phyloP scores from a whole-genome alignment of 1,139 yeast genomes.

The Taiozyma sp. region DNA sequence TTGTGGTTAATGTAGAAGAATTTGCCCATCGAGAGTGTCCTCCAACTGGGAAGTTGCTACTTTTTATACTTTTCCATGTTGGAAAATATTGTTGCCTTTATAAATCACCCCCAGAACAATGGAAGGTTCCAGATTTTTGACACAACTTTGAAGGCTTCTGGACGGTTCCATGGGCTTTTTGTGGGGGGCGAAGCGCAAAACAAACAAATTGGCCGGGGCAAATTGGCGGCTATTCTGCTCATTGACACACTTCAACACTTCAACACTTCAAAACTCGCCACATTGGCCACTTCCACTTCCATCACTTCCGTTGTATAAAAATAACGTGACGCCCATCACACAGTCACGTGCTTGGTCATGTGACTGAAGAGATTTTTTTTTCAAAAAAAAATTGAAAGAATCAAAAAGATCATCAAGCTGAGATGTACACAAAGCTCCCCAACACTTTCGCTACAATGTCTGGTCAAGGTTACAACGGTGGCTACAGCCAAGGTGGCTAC shows the following conservation, averaged over 20 bases:
- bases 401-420: not conserved
- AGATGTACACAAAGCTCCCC: not conserved
- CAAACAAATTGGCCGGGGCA: not conserved
- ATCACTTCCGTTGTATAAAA: not conserved
- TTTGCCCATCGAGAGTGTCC: slow-evolving; percentile 9
- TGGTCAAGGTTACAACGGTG: slow-evolving; percentile 6
- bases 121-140: not conserved
- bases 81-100: not conserved
- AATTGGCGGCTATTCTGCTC: too few species aligned
- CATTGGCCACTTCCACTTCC: not conserved
- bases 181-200: not conserved
- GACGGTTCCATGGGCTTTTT: not conserved
- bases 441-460: slow-evolving; percentile 12
- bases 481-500: slow-evolving; percentile 29
- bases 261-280: too few species aligned
- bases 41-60: not conserved
- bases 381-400: not conserved
- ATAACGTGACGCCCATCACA: not conserved
- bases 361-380: not conserved
- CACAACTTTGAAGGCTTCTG: not conserved
- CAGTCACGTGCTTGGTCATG: not conserved
- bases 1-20: slow-evolving; percentile 4
- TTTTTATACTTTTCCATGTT: not conserved
- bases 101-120: not conserved
- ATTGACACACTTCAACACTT: too few species aligned